Evolutionary conservation across 331 rosid genomes (phyloP).

Genomic region (Rosa hybrid): DNA sequence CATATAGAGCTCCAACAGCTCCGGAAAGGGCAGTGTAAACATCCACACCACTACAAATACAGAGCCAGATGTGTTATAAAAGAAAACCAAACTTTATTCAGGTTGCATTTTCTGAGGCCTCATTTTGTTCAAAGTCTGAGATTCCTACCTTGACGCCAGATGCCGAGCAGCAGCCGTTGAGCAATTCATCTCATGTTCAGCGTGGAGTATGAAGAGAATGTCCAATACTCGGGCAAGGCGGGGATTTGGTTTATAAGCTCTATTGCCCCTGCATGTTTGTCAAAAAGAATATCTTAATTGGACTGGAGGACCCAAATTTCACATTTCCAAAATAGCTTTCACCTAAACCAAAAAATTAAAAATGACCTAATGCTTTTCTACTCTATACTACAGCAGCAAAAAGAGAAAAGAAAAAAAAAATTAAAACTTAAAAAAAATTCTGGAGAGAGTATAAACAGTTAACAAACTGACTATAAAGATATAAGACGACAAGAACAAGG

Average conservation of each 20-base stretch:
- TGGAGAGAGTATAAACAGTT: background rate
- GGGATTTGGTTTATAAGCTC: slow-evolving; percentile 81
- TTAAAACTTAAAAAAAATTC: background rate
- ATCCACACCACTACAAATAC: slow-evolving; percentile 77
- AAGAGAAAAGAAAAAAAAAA: too few species aligned
- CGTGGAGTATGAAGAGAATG: slow-evolving; percentile 84
- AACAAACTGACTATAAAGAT: background rate
- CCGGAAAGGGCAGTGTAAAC: slow-evolving; percentile 91
- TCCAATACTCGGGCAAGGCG: slow-evolving; percentile 72
- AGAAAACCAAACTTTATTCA: background rate
- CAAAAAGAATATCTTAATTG: background rate
- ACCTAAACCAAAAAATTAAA: background rate
- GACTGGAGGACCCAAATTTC: background rate
- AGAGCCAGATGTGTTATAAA: slow-evolving; percentile 9
- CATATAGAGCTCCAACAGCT: slow-evolving; percentile 90
- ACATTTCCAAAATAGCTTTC: background rate
- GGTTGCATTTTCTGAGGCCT: background rate
- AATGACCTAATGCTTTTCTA: background rate
- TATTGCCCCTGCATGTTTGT: slow-evolving; percentile 65
- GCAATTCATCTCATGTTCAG: slow-evolving; percentile 98
- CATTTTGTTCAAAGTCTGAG: slow-evolving; percentile 15
- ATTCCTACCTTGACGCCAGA: slow-evolving; percentile 80
- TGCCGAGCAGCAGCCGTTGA: slow-evolving; percentile 91
- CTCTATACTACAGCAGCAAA: background rate
- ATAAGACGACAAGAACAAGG: background rate